Base-by-base conservation (phyloP, 2,329 filamentous ascomycete genomes). In the Aspergillus floridensis region DNA sequence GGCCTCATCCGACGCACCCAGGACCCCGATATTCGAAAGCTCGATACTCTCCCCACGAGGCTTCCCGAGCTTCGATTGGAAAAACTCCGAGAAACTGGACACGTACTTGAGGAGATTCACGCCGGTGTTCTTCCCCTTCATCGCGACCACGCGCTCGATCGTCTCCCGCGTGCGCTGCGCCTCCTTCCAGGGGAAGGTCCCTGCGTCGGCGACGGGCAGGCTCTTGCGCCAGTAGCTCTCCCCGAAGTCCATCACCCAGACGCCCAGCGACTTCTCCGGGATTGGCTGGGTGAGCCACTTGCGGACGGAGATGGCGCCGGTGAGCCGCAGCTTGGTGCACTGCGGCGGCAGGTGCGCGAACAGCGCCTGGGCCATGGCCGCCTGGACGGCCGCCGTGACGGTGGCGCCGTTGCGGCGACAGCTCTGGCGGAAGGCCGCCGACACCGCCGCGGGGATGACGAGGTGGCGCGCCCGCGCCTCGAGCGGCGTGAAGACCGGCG, bases 21-120 rank as follows among this genome's bases (percentile, higher is more conserved):
- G 70, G 2, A 75, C 66, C 0, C 80, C 81, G 4, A 82, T 56
- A 64, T 81, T 82, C 0, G 80, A 81, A 7, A 82, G 58, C 61
- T 82, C 80, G 22, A 76, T 79, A 8, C 71, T 75, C 16, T 66
- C 64, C 0, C 65, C 67, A 2, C 81, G 69, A 3, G 70, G 64
- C 48, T 75, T 74, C 3, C 79, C 80, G 1, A 79, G 21, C 53
- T 75, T 74, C 0, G 70, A 68, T 3, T 65, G 56, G 47, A 79
- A 76, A 12, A 76, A 68, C 1, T 72, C 71, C 3, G 74, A 49
- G 41, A 76, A 74, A 54, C 81, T 65, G 12, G 70, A 66, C 0
- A 81, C 76, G 29, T 72, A 78, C 47, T 74, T 76, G 11, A 82
- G 66, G 6, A 81, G 68, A 4, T 73, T 76, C 14, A 74, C 49